These are phyloP conservation scores for Trypanosoma avium DNA, from an alignment of 208 protist species.

Conservation along the genomic window DNA sequence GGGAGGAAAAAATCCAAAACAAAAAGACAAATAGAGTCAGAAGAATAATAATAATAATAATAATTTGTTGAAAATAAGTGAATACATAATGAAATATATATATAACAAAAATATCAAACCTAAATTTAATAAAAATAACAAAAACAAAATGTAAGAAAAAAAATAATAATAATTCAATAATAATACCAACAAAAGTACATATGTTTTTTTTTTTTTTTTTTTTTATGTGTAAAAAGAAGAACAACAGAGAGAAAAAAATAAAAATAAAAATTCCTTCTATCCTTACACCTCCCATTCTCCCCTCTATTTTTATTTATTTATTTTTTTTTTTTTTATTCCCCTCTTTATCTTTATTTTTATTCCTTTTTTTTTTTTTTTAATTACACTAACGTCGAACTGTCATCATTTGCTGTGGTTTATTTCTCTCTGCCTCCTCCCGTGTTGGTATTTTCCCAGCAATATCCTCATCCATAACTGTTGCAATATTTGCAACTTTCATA, in stretches of 20 bases:
- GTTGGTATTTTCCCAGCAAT: conserved; percentile 19
- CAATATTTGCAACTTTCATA: conserved; percentile 52
- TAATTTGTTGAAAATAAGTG: too few relatives aligned
- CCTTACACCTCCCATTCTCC: background rate
- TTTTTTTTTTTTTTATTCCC: conserved; percentile 5
- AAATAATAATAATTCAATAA: too few relatives aligned
- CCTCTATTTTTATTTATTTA: background rate
- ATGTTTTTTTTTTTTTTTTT: too few relatives aligned
- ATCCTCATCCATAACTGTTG: conserved; percentile 49
- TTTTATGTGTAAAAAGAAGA: too few relatives aligned
- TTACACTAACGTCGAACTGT: conserved; percentile 23
- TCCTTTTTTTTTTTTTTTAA: background rate
- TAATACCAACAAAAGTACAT: too few relatives aligned
- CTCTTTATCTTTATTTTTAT: conserved; percentile 10
- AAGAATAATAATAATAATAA: too few relatives aligned
- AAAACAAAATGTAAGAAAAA: too few relatives aligned
- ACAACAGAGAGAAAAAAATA: conserved; percentile 2
- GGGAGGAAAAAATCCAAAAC: too few relatives aligned
- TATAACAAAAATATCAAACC: too few relatives aligned
- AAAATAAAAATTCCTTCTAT: background rate
- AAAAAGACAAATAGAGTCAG: too few relatives aligned
- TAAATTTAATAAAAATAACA: too few relatives aligned
- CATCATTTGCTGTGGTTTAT: conserved; percentile 13
- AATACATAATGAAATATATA: too few relatives aligned
- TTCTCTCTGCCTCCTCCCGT: background rate